These are phyloP conservation scores for Neurospora discreta DNA, from an alignment of 495 filamentous ascomycete species.

Conservation along the genomic window DNA sequence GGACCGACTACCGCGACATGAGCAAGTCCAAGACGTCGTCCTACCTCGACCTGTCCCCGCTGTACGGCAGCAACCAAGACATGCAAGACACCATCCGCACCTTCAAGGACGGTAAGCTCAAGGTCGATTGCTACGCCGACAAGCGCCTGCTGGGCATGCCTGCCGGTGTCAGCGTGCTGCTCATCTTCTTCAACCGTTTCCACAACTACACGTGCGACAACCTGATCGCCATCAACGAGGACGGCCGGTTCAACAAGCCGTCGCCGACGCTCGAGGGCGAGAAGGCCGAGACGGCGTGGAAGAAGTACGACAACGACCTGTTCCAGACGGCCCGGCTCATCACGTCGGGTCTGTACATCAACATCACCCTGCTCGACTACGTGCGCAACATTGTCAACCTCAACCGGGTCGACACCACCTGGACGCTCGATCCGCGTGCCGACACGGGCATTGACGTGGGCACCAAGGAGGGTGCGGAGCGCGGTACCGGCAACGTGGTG, in stretches of 20 bases:
- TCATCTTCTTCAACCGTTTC: conserved; percentile 70
- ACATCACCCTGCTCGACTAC: conserved; percentile 75
- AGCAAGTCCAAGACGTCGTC: conserved; percentile 64
- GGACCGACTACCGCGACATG: conserved; percentile 32
- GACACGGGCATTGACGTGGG: conserved; percentile 44
- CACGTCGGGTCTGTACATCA: conserved; percentile 75
- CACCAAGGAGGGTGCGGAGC: conserved; percentile 40
- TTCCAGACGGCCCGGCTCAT: conserved; percentile 75
- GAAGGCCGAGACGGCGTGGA: conserved; percentile 46
- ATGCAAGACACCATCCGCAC: conserved; percentile 69
- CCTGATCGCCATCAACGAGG: conserved; percentile 59
- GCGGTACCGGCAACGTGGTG: conserved; percentile 62
- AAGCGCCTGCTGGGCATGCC: conserved; percentile 72
- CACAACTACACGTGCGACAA: conserved; percentile 72
- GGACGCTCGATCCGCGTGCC: conserved; percentile 66
- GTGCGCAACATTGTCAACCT: conserved; percentile 75
- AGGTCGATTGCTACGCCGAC: conserved; percentile 71
- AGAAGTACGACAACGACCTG: conserved; percentile 69
- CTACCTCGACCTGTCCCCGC: conserved; percentile 72
- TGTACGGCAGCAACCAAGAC: conserved; percentile 72
- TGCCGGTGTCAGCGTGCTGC: conserved; percentile 64
- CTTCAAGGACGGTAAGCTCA: conserved; percentile 72
- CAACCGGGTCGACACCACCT: conserved; percentile 64
- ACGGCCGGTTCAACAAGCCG: conserved; percentile 57
- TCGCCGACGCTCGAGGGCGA: conserved; percentile 34